Percentiles rank a stretch among this genome's conserved stretches.
phyloP scores from a whole-genome alignment of 441 rosid genomes.

The Capsella rubella region DNA sequence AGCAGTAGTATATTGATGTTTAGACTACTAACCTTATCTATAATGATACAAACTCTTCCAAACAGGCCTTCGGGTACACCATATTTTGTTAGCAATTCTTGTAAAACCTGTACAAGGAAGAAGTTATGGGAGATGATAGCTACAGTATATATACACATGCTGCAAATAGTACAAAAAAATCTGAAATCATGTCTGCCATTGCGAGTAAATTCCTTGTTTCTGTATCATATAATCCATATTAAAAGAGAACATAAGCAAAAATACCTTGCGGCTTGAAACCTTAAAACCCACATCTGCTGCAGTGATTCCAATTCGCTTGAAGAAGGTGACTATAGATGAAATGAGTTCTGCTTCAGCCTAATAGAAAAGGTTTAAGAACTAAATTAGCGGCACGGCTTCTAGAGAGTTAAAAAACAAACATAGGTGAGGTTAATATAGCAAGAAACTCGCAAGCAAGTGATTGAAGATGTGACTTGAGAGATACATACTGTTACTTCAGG shows the following conservation, averaged over 20 bases:
- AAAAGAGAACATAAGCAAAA: slow-evolving; percentile 21
- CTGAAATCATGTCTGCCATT: slow-evolving; percentile 5
- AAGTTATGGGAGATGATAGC: slow-evolving; percentile 29
- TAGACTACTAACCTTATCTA: slow-evolving; percentile 79
- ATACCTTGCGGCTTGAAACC: slow-evolving; percentile 93
- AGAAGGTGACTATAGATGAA: slow-evolving; percentile 77
- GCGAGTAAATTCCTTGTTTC: slow-evolving; percentile 4
- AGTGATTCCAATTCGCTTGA: slow-evolving; percentile 82
- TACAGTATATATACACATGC: slow-evolving; percentile 1
- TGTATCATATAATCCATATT: not conserved
- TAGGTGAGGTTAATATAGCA: not conserved
- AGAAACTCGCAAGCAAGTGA: slow-evolving; percentile 16
- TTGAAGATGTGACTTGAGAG: slow-evolving; percentile 25
- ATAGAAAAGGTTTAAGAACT: slow-evolving; percentile 5
- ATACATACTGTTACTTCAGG: slow-evolving; percentile 76
- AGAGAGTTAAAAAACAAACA: slow-evolving; percentile 11
- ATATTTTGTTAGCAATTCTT: slow-evolving; percentile 71
- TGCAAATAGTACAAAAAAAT: slow-evolving; percentile 8
- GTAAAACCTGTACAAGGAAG: slow-evolving; percentile 68
- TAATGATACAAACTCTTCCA: slow-evolving; percentile 80
- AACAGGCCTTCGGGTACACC: slow-evolving; percentile 72
- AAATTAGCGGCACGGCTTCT: not conserved
- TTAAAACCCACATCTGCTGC: slow-evolving; percentile 87
- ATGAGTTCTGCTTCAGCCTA: slow-evolving; percentile 97
- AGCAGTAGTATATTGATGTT: slow-evolving; percentile 16